These are phyloP conservation scores for Fusarium drepaniforme DNA, from an alignment of 2,329 filamentous ascomycete species.

Conservation along the genomic window DNA sequence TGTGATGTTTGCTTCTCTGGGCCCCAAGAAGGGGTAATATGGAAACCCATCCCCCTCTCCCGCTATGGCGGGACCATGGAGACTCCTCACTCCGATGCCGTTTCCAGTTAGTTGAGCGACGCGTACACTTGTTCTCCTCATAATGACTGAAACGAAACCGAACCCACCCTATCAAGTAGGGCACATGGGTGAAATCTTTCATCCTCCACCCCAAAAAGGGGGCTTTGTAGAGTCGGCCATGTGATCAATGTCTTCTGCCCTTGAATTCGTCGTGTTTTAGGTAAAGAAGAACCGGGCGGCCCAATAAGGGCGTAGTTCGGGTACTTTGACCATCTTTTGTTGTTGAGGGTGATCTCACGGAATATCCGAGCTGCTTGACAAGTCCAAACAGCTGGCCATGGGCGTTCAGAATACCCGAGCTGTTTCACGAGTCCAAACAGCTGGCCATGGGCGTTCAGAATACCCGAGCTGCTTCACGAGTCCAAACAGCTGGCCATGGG, in stretches of 20 bases:
- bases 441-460: constrained; percentile 50
- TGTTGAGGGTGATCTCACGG: too few relatives aligned
- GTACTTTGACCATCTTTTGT: too few relatives aligned
- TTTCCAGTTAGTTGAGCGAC: neutral
- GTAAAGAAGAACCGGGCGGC: too few relatives aligned
- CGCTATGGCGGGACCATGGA: neutral
- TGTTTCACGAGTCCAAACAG: constrained; percentile 64
- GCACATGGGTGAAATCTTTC: neutral
- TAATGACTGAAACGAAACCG: neutral
- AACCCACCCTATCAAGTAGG: neutral
- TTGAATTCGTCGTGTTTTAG: too few relatives aligned
- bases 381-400: constrained; percentile 68
- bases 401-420: constrained; percentile 49
- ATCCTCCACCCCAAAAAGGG: neutral
- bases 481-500: constrained; percentile 51
- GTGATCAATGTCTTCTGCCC: too few relatives aligned
- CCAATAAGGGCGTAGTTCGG: too few relatives aligned
- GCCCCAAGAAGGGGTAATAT: neutral
- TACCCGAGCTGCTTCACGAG: too few relatives aligned
- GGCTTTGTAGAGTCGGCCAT: too few relatives aligned
- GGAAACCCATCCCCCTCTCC: neutral
- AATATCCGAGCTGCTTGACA: constrained; percentile 54
- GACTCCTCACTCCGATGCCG: neutral
- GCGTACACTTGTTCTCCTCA: neutral
- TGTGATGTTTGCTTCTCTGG: neutral